Conservation (phyloP, 192 early-diverging fungal species). For the Coemansia sp. region DNA sequence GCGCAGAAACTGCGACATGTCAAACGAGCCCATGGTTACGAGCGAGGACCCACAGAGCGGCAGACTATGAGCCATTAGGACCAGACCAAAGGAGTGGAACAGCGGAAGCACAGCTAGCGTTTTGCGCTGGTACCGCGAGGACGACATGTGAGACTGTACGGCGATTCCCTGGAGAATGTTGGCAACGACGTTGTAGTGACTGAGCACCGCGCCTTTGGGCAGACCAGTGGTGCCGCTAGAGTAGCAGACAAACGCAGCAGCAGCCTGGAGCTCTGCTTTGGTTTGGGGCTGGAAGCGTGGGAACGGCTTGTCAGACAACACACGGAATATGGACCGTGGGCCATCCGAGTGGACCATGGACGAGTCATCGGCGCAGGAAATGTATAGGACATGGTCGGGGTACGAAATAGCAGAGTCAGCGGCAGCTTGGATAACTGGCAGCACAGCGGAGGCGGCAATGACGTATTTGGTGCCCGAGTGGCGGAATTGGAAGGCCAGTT, state of each 20-base stretch:
- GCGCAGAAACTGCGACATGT: slow-evolving; percentile 59
- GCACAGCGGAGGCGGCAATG: slow-evolving; percentile 47
- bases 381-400: not conserved
- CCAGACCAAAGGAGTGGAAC: slow-evolving; percentile 59
- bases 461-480: slow-evolving; percentile 67
- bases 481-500: slow-evolving; percentile 70
- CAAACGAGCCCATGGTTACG: slow-evolving; percentile 74
- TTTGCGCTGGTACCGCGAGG: not conserved
- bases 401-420: not conserved
- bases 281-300: not conserved
- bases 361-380: not conserved
- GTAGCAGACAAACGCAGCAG: slow-evolving; percentile 61
- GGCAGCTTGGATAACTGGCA: not conserved
- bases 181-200: slow-evolving; percentile 68
- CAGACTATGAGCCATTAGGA: slow-evolving; percentile 23
- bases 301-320: slow-evolving; percentile 3
- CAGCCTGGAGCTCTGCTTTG: not conserved
- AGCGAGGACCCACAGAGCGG: slow-evolving; percentile 20
- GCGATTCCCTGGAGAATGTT: slow-evolving; percentile 53
- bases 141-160: not conserved
- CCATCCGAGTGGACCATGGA: not conserved
- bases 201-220: slow-evolving; percentile 64
- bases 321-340: slow-evolving; percentile 12
- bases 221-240: slow-evolving; percentile 68
- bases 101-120: slow-evolving; percentile 59